A percentile compares a stretch with the other conserved stretches of the same genome.
These are phyloP conservation scores for Ceratobasidium sp. DNA, from an alignment of 1,284 basidiomycete species.

Conservation along the genomic window DNA sequence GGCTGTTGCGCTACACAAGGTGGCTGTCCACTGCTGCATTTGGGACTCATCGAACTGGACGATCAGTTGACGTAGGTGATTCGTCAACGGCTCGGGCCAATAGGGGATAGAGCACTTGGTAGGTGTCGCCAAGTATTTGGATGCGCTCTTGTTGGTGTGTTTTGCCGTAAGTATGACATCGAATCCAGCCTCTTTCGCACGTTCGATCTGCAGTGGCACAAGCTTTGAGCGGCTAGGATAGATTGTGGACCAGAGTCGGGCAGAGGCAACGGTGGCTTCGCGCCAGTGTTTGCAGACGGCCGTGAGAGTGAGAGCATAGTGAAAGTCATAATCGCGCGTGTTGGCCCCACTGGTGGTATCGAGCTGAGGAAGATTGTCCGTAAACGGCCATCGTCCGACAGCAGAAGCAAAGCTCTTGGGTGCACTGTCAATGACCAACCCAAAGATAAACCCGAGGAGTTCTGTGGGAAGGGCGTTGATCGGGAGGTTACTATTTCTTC, in stretches of 20 bases:
- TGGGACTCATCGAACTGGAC: slow-evolving; percentile 29
- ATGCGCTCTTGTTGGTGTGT: background rate
- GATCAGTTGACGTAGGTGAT: slow-evolving; percentile 12
- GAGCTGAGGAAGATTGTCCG: slow-evolving; percentile 17
- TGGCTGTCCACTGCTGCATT: slow-evolving; percentile 28
- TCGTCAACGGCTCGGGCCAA: slow-evolving; percentile 26
- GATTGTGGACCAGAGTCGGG: slow-evolving; percentile 29
- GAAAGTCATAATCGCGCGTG: slow-evolving; percentile 14
- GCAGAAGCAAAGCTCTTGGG: slow-evolving; percentile 35
- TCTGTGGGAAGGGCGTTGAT: slow-evolving; percentile 31
- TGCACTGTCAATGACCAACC: slow-evolving; percentile 22
- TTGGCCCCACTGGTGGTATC: background rate
- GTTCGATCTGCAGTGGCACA: slow-evolving; percentile 24
- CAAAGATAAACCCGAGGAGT: slow-evolving; percentile 13
- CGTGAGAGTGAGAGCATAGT: slow-evolving; percentile 16
- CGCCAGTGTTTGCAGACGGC: slow-evolving; percentile 33
- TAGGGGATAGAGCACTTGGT: slow-evolving; percentile 20
- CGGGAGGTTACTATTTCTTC: background rate
- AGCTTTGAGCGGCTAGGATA: slow-evolving; percentile 27
- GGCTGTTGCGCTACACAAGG: slow-evolving; percentile 4
- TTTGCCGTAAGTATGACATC: slow-evolving; percentile 26
- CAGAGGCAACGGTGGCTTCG: background rate
- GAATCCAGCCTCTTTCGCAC: slow-evolving; percentile 23
- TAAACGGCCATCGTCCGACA: slow-evolving; percentile 15
- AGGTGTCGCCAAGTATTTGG: background rate